Evolutionary conservation across 331 rosid genomes (phyloP), one percentile per base, ranked within the genome.

Genomic region (Malus hybrid): DNA sequence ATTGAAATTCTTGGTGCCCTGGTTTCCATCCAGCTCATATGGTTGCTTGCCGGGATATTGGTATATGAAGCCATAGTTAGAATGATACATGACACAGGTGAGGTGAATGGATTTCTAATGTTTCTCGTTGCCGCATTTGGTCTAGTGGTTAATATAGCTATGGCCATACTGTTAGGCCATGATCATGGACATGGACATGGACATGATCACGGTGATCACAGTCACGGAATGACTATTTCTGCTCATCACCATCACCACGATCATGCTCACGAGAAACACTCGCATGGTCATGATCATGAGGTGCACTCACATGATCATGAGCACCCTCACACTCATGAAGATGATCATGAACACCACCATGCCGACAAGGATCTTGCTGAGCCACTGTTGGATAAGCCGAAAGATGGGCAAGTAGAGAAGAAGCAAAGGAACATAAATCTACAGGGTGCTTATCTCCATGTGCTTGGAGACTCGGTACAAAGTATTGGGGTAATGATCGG

Each of bases 401-500:
- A 83, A 66, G 74, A n/a, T 11, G 73, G 13, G 56, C 7, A 65
- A 3, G 79, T 69, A 75, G 76, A 86, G 83, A 88, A 83, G 86
- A 79, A 54, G 77, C 79, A 59, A 52, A 7, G 82, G 77, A 88
- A 88, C 84, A 80, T 90, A 77, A 90, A 90, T 56, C 85, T 90
- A 33, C 88, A 82, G 67, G 93, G 96, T 33, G 96, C 96, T 44
- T 90, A 88, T 84, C 96, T 90, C 68, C 93, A 90, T 65, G 93
- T 88, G 20, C 93, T 90, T 18, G 93, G 96, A 65, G 96, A 90
- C 83, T 86, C 84, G 2, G 61, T 86, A 68, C 96, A 90, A 67
- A 90, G 96, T 77, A 59, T 90, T 8, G 93, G 96, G 39, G 96
- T 90, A 33, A 90, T 90, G 96, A 90, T 90, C 1, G 96, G 93